phyloP scores from a whole-genome alignment of 768 basidiomycete species.

The Xerocomus spinulosus region DNA sequence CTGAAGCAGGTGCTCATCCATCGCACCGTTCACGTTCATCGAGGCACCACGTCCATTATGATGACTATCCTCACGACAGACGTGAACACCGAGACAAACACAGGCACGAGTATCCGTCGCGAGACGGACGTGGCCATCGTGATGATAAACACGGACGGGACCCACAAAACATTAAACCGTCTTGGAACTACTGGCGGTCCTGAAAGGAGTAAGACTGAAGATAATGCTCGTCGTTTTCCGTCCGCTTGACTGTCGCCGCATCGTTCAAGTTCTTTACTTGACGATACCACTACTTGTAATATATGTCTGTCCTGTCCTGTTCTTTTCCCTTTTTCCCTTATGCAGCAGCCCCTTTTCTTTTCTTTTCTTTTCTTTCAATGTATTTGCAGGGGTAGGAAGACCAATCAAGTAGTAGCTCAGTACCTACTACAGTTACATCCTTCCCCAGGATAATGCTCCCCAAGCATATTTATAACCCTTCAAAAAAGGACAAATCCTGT shows the following conservation, averaged over 20 bases:
- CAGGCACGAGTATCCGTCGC: slow-evolving; percentile 8
- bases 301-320: background rate
- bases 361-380: background rate
- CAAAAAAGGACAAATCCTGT: slow-evolving; percentile 85
- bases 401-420: background rate
- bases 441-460: background rate
- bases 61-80: slow-evolving; percentile 8
- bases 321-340: too few species aligned
- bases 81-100: slow-evolving; percentile 13
- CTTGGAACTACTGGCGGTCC: slow-evolving; percentile 13
- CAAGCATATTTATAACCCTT: slow-evolving; percentile 48
- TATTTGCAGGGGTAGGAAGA: background rate
- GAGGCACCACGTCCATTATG: slow-evolving; percentile 13
- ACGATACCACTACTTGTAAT: slow-evolving; percentile 5
- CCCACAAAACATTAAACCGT: slow-evolving; percentile 3
- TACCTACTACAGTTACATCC: background rate
- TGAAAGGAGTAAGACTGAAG: background rate
- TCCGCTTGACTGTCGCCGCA: background rate
- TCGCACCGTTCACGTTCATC: slow-evolving; percentile 16
- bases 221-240: too few species aligned
- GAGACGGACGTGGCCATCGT: slow-evolving; percentile 2
- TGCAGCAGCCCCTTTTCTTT: background rate
- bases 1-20: slow-evolving; percentile 12
- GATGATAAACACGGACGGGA: slow-evolving; percentile 5
- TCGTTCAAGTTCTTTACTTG: background rate